Conservation (phyloP, 129 eudicot species). For the Lactuca saligna region DNA sequence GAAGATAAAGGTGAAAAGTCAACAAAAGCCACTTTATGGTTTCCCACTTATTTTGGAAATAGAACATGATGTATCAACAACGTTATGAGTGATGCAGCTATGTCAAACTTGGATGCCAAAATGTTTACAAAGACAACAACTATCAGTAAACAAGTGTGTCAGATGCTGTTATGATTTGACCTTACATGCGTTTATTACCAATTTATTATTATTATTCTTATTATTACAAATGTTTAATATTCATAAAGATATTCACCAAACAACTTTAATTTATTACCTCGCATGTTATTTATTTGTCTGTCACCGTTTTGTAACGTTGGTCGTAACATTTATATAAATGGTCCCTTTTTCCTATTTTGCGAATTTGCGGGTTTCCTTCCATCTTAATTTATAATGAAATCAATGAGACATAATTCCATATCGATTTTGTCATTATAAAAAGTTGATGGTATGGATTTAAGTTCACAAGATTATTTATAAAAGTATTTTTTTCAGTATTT, state of each 20-base stretch:
- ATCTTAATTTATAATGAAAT: neutral
- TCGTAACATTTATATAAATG: neutral
- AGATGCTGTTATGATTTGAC: constrained; percentile 27
- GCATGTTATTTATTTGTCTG: neutral
- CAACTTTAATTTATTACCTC: neutral
- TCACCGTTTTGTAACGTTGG: neutral
- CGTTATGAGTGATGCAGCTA: constrained; percentile 19
- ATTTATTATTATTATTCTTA: no score
- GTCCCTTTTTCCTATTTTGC: neutral
- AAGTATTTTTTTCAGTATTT: neutral
- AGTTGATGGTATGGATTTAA: neutral
- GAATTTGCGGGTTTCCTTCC: neutral
- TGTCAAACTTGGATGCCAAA: constrained; percentile 36
- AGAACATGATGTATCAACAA: constrained; percentile 30
- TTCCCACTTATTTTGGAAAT: constrained; percentile 34
- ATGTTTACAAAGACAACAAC: constrained; percentile 32
- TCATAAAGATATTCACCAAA: constrained; percentile 1
- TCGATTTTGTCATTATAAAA: no score
- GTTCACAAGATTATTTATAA: neutral
- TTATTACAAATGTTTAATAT: neutral
- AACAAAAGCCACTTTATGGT: constrained; percentile 35
- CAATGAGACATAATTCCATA: neutral
- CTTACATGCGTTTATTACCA: neutral
- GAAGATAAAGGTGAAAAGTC: constrained; percentile 25
- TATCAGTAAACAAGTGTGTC: constrained; percentile 25